A percentile compares a stretch with the other conserved stretches of the same genome.
These are phyloP conservation scores for Tetragonia tetragonoides DNA, from an alignment of 148 eudicot genomes.

Conservation along the genomic window DNA sequence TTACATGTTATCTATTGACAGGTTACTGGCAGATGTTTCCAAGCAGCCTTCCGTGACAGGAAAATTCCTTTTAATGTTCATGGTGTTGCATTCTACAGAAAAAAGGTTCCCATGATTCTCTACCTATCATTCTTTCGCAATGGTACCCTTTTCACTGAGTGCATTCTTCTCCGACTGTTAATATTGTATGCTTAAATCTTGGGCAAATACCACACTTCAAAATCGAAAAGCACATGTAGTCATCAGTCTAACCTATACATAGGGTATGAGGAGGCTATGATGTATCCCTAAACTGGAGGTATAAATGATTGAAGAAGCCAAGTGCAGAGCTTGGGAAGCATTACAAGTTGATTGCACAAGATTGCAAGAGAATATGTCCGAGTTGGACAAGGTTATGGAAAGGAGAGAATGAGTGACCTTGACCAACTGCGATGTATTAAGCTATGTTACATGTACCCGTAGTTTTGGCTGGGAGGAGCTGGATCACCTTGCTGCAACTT, in stretches of 20 bases:
- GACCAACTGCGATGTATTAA: neutral
- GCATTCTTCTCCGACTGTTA: too few relatives aligned
- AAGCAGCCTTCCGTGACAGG: conserved; percentile 70
- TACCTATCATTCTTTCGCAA: neutral
- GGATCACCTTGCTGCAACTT: too few relatives aligned
- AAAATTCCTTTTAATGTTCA: conserved; percentile 89
- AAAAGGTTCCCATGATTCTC: conserved; percentile 55
- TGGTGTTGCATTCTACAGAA: conserved; percentile 93
- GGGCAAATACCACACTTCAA: too few relatives aligned
- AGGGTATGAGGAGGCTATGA: neutral
- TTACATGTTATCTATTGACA: conserved; percentile 27
- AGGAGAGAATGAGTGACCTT: neutral
- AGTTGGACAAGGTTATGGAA: neutral
- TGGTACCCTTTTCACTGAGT: neutral
- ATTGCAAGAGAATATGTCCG: neutral
- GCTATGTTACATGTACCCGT: neutral
- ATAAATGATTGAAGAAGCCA: too few relatives aligned
- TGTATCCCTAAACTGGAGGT: neutral
- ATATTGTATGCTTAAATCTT: too few relatives aligned
- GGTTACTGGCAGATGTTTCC: conserved; percentile 85
- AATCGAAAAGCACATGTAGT: too few relatives aligned
- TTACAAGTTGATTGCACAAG: neutral
- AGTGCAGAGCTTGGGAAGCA: too few relatives aligned
- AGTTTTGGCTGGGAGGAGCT: neutral
- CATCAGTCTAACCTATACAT: too few relatives aligned